Base-by-base conservation (phyloP, 495 filamentous ascomycete species). In the Chaetomidium leptoderma region DNA sequence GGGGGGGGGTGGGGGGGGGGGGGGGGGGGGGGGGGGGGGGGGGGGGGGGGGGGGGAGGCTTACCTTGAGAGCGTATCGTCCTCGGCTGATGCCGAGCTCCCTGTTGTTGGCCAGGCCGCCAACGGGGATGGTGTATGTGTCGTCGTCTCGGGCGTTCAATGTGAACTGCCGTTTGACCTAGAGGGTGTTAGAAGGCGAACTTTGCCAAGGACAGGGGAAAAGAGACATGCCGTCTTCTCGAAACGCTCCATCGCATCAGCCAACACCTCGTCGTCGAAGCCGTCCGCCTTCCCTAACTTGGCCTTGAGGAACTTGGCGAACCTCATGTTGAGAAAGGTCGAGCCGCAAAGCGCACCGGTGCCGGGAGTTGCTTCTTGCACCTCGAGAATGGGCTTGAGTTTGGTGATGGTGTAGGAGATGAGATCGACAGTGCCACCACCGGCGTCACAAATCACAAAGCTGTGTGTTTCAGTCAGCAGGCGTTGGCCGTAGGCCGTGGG, bases 351-450 rank as follows among this genome's bases (percentile, higher is more conserved):
- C 7, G 71, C 76, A 5, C 82, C 82, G 70, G 60, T 75, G n/a
- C 79, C 79, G 6, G 68, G 67, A 4, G 76, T 73, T 14, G 73
- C 74, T 56, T 82, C 79, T 37, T 75, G 66, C 3, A 82, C 70
- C 56, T 75, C 65, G 2, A 82, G 68, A n/a, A 71, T 47, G 24
- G 79, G 79, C 21, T 73, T 66, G 4, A 79, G 65, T 17, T 71
- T 66, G 16, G 76, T 76, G 51, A 86, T 77, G 53, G 78, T 78
- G 70, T 84, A 76, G 1, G 72, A 71, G 16, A 84, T 82, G 9
- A 83, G 63, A 53, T 85, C 82, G 0, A 85, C 81, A 0, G 81
- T 85, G 7, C 81, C 83, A 1, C 81, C 83, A 27, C 81, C 81
- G 0, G 80, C 81, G 66, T 85, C 83, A 54, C 79, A 79, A 2